Percentiles rank a stretch among this genome's conserved stretches.
These are phyloP conservation scores for Gonium pectorale DNA, from an alignment of 139 green algal species.

Conservation along the genomic window DNA sequence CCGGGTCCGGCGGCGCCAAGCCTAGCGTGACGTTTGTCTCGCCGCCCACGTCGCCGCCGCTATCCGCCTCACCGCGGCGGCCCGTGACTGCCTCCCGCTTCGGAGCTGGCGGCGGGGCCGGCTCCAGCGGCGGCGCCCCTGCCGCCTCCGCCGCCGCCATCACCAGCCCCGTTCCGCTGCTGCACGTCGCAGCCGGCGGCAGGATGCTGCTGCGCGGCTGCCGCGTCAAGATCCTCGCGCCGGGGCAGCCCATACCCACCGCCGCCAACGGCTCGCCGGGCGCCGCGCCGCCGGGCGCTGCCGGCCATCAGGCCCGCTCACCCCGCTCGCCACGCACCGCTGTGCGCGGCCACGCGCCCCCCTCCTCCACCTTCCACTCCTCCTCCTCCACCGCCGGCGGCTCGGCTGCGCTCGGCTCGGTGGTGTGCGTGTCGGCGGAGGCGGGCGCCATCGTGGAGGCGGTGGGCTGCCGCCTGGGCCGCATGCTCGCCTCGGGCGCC, in stretches of 20 bases:
- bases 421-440: constrained; percentile 5
- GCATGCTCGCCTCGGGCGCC: not conserved
- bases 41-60: no score
- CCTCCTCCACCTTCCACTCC: not conserved
- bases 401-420: not conserved
- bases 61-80: no score
- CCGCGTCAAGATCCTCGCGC: not conserved
- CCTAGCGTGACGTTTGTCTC: no score
- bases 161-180: not conserved
- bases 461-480: constrained; percentile 26
- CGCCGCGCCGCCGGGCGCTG: no score
- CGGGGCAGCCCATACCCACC: no score
- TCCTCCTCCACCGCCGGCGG: not conserved
- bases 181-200: not conserved
- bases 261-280: constrained; percentile 87
- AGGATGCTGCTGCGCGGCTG: constrained; percentile 18
- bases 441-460: constrained; percentile 10
- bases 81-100: no score
- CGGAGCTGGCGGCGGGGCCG: no score
- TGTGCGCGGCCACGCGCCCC: not conserved
- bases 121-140: not conserved
- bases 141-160: not conserved
- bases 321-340: no score
- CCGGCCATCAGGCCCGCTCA: no score
- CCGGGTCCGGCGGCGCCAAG: no score